phyloP scores from a whole-genome alignment of 352 stramenopile genomes.

The Phytophthora gonapodyides region DNA sequence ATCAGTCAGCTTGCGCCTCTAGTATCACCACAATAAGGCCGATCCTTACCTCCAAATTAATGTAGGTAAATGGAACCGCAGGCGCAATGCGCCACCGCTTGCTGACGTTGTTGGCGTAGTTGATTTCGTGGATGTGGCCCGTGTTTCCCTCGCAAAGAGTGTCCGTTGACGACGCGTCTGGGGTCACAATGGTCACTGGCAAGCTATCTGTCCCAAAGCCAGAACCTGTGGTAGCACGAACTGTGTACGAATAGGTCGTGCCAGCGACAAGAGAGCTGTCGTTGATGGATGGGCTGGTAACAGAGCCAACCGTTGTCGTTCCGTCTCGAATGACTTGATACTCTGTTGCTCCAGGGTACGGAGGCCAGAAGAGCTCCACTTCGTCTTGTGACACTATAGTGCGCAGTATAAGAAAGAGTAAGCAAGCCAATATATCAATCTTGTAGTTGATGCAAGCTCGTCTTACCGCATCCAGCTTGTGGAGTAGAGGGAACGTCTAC shows the following conservation, averaged over 20 bases:
- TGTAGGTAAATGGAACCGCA: constrained; percentile 16
- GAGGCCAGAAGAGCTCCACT: constrained; percentile 50
- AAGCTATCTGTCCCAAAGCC: constrained; percentile 6
- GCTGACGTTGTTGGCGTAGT: constrained; percentile 40
- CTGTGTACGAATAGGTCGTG: constrained; percentile 28
- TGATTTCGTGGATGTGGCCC: constrained; percentile 37
- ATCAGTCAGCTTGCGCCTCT: background rate
- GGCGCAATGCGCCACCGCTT: constrained; percentile 50
- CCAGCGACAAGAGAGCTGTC: constrained; percentile 9
- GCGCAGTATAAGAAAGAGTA: background rate
- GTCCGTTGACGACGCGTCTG: constrained; percentile 16
- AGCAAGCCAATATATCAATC: background rate
- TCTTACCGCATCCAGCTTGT: constrained; percentile 43
- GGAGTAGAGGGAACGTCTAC: constrained; percentile 24
- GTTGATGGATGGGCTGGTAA: constrained; percentile 11
- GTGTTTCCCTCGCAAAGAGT: constrained; percentile 26
- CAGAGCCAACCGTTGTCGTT: constrained; percentile 19
- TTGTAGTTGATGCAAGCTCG: background rate
- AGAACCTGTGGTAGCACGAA: constrained; percentile 23
- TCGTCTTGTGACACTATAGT: constrained; percentile 36
- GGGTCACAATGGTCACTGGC: constrained; percentile 19
- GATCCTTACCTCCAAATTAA: constrained; percentile 40
- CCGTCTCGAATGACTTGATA: constrained; percentile 51
- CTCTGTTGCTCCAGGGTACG: constrained; percentile 37
- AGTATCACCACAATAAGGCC: background rate